phyloP scores from a whole-genome alignment of 2,329 filamentous ascomycete genomes.

The Cercospora brassicicola region DNA sequence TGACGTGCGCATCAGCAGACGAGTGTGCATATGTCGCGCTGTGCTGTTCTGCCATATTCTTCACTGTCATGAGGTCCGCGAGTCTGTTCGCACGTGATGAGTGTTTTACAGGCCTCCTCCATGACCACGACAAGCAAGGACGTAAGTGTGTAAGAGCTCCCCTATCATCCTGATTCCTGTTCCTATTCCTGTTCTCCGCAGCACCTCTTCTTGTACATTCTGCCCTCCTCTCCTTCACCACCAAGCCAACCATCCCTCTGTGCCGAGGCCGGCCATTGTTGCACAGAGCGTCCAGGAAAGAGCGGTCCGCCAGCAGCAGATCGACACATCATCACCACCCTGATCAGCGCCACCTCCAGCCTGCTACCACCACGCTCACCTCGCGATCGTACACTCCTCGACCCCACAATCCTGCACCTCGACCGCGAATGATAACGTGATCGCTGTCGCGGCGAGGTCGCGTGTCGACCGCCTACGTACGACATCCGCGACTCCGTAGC shows the following conservation, averaged over 20 bases:
- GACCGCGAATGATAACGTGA: slow-evolving; percentile 18
- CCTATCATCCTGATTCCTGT: not conserved
- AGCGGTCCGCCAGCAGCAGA: slow-evolving; percentile 6
- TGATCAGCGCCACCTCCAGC: slow-evolving; percentile 6
- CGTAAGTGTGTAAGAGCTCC: slow-evolving; percentile 1
- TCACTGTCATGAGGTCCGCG: not conserved
- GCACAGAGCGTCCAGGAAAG: slow-evolving; percentile 1
- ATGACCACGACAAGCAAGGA: slow-evolving; percentile 5
- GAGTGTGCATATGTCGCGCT: not conserved
- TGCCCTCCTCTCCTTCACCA: not conserved
- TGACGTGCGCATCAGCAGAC: not conserved
- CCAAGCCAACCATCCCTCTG: not conserved
- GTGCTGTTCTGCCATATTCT: not conserved
- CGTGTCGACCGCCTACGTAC: slow-evolving; percentile 12
- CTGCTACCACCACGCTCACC: slow-evolving; percentile 1
- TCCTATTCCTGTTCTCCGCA: not conserved
- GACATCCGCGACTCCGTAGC: not conserved
- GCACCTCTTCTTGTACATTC: not conserved
- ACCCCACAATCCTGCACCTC: not conserved
- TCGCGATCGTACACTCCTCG: not conserved
- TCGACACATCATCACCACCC: slow-evolving; percentile 12
- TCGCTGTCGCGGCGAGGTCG: slow-evolving; percentile 15
- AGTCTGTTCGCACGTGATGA: not conserved
- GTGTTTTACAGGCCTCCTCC: not conserved
- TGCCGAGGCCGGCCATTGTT: not conserved